phyloP scores from a whole-genome alignment of 768 basidiomycete species.

The Lentinula edodes region DNA sequence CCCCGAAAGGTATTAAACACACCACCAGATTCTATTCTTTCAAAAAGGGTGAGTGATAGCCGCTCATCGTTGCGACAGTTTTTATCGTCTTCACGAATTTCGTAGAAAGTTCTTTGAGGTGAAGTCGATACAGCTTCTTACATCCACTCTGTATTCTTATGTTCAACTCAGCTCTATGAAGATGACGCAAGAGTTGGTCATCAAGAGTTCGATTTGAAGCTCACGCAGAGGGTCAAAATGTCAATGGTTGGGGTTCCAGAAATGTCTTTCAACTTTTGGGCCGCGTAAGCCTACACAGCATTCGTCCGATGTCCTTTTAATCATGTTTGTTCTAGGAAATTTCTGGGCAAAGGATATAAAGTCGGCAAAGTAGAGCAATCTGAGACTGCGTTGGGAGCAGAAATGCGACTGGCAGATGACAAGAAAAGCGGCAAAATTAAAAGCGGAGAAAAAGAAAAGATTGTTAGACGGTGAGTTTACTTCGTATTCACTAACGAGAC shows the following conservation, averaged over 20 bases:
- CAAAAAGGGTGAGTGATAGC: slow-evolving; percentile 77
- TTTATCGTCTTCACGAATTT: neutral
- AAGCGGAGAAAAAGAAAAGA: slow-evolving; percentile 72
- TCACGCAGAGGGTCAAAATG: slow-evolving; percentile 94
- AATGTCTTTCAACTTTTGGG: slow-evolving; percentile 89
- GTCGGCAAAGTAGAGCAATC: slow-evolving; percentile 96
- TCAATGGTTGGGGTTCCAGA: slow-evolving; percentile 99
- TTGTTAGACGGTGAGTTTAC: slow-evolving; percentile 65
- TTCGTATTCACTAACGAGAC: neutral
- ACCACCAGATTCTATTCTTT: slow-evolving; percentile 77
- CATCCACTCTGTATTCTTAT: neutral
- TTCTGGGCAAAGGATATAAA: slow-evolving; percentile 86
- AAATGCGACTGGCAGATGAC: slow-evolving; percentile 84
- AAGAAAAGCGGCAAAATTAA: slow-evolving; percentile 54
- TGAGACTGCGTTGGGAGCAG: slow-evolving; percentile 94
- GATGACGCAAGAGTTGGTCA: slow-evolving; percentile 93
- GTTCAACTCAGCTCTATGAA: slow-evolving; percentile 67
- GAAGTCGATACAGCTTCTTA: slow-evolving; percentile 1
- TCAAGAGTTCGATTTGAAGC: slow-evolving; percentile 90
- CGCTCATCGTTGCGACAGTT: neutral
- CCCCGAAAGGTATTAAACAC: neutral
- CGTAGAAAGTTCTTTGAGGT: slow-evolving; percentile 81
- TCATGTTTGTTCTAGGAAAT: slow-evolving; percentile 46
- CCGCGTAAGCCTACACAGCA: slow-evolving; percentile 52
- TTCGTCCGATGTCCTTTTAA: neutral